Conservation (phyloP, 2,329 filamentous ascomycete genomes). For the Gaeumannomyces sp. region DNA sequence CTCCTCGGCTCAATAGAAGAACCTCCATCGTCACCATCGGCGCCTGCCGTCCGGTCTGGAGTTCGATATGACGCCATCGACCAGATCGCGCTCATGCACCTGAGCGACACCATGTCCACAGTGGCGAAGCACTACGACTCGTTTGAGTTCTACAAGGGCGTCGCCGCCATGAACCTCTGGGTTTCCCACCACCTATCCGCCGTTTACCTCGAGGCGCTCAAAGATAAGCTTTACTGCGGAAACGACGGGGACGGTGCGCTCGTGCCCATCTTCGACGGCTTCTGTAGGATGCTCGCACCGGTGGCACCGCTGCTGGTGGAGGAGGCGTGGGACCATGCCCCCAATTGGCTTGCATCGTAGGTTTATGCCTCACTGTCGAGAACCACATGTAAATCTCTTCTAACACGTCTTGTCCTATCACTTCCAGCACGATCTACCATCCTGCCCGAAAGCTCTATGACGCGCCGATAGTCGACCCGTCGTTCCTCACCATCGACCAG, state of each 20-base stretch:
- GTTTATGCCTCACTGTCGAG: background rate
- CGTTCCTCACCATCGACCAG: constrained; percentile 35
- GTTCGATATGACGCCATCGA: constrained; percentile 42
- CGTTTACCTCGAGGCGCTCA: constrained; percentile 89
- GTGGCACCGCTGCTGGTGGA: constrained; percentile 79
- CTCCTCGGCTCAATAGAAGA: constrained; percentile 64
- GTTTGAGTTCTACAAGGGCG: constrained; percentile 77
- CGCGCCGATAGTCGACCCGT: constrained; percentile 32
- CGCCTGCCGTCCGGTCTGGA: background rate
- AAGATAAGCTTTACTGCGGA: constrained; percentile 87
- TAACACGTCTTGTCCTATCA: constrained; percentile 6
- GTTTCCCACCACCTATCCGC: constrained; percentile 77
- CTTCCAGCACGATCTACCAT: constrained; percentile 23
- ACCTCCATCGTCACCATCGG: background rate
- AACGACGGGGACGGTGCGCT: constrained; percentile 49
- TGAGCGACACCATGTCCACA: constrained; percentile 57
- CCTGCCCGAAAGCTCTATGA: constrained; percentile 44
- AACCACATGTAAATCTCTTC: background rate
- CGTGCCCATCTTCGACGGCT: constrained; percentile 61
- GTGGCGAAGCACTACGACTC: constrained; percentile 60
- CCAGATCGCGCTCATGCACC: constrained; percentile 69
- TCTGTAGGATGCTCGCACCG: constrained; percentile 74
- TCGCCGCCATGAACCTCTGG: constrained; percentile 72
- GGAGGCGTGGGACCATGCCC: constrained; percentile 78
- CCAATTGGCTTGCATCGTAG: constrained; percentile 50